These are phyloP conservation scores for Hericium rajendrae DNA, from an alignment of 768 basidiomycete genomes.

Conservation along the genomic window DNA sequence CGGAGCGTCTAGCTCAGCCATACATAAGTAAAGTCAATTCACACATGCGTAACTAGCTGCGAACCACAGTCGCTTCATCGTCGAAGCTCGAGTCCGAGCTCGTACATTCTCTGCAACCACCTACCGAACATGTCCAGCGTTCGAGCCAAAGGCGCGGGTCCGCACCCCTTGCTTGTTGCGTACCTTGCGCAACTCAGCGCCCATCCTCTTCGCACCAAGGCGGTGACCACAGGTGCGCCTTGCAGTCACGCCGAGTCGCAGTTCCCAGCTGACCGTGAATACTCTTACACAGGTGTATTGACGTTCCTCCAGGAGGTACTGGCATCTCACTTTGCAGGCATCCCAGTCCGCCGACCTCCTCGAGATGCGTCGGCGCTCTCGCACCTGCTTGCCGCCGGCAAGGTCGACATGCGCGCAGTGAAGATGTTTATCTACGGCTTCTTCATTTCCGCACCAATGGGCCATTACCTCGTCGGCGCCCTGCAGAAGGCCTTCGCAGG, in stretches of 20 bases:
- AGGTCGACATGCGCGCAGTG: conserved; percentile 60
- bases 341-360: conserved; percentile 39
- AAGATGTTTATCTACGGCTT: conserved; percentile 84
- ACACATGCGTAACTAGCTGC: too few species aligned
- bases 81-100: too few species aligned
- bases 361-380: conserved; percentile 46
- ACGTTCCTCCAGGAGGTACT: conserved; percentile 69
- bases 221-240: conserved; percentile 55
- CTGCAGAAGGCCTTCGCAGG: conserved; percentile 75
- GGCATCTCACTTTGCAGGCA: conserved; percentile 58
- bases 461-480: conserved; percentile 61
- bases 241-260: background rate
- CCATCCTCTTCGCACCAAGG: conserved; percentile 75
- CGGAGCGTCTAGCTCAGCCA: too few species aligned
- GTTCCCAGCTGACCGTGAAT: background rate
- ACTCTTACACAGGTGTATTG: conserved; percentile 21
- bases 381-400: conserved; percentile 43
- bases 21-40: too few species aligned
- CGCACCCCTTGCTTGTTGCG: conserved; percentile 45
- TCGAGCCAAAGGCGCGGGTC: conserved; percentile 13
- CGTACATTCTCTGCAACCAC: too few species aligned
- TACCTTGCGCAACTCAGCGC: conserved; percentile 61
- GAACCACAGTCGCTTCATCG: too few species aligned
- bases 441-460: conserved; percentile 73
- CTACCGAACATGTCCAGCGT: too few species aligned